phyloP scores from a whole-genome alignment of 108 stramenopile species.

The Nitzschia sp. region DNA sequence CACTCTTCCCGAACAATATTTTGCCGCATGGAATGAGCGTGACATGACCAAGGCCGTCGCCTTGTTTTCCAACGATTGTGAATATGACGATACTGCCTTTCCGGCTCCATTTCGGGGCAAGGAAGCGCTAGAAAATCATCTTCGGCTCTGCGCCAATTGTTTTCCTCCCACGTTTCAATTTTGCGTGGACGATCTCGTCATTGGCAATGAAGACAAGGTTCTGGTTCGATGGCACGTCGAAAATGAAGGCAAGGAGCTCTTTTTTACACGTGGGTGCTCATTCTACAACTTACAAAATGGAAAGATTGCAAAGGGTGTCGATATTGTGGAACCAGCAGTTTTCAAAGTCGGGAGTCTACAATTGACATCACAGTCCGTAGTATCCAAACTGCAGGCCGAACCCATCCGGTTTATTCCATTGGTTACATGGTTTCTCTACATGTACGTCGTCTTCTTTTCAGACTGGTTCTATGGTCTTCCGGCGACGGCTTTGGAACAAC shows the following conservation, averaged over 20 bases:
- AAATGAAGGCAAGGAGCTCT: conserved; percentile 58
- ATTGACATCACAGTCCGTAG: conserved; percentile 39
- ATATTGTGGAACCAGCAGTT: conserved; percentile 75
- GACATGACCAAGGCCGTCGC: conserved; percentile 64
- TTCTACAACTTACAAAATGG: conserved; percentile 57
- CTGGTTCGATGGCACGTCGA: conserved; percentile 80
- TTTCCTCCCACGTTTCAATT: conserved; percentile 68
- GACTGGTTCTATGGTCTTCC: conserved; percentile 79
- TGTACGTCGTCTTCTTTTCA: conserved; percentile 80
- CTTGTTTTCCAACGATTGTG: conserved; percentile 57
- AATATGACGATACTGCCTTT: conserved; percentile 67
- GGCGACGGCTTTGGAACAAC: conserved; percentile 62
- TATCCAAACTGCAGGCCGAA: conserved; percentile 59
- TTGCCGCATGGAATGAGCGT: conserved; percentile 79
- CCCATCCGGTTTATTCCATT: conserved; percentile 70
- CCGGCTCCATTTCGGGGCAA: conserved; percentile 55
- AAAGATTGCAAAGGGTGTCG: conserved; percentile 60
- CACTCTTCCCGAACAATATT: conserved; percentile 51
- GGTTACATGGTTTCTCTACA: conserved; percentile 61
- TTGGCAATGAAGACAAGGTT: conserved; percentile 24
- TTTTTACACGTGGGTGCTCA: conserved; percentile 76
- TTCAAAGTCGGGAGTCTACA: conserved; percentile 57
- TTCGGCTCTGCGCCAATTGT: conserved; percentile 48
- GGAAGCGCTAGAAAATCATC: conserved; percentile 49
- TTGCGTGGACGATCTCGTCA: conserved; percentile 57